Evolutionary conservation across 306 rosid genomes (phyloP), one percentile per base, ranked within the genome.

Genomic region (Biancaea sappan): DNA sequence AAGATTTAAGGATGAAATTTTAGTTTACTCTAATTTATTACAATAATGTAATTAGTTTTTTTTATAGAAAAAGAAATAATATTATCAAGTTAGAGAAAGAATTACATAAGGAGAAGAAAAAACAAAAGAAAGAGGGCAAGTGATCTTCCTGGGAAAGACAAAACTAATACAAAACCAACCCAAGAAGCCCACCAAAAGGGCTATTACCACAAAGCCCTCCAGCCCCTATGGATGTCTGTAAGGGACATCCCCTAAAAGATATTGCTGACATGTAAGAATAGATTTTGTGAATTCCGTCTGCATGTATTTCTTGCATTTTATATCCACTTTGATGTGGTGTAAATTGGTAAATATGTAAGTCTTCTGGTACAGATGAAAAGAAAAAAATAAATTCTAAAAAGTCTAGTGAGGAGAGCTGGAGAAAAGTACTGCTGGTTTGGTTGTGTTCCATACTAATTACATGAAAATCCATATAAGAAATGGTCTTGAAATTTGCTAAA

Each of bases 231-330:
- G n/a, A n/a, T n/a, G n/a, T n/a, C n/a, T n/a, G n/a, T n/a, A n/a
- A n/a, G n/a, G n/a, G n/a, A n/a, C n/a, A n/a, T n/a, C n/a, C n/a
- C n/a, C n/a, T n/a, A n/a, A n/a, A 78, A 37, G 74, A 69, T 69
- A 46, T 44, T 69, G 64, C 77, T 31, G 22, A 72, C 47, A 72
- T 60, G 8, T 43, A 60, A 77, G 15, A 19, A 54, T 25, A 63
- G 32, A 63, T 41, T 43, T 80, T 75, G 4, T 4, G 24, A 53
- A 41, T 2, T 26, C 38, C 68, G 41, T 66, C 15, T 26, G 4
- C 56, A 44, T 21, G 18, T 24, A 26, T 66, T 35, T 34, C 13
- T 72, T 26, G 26, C 41, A n/a, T 58, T 66, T 58, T 59, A 11
- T 25, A 26, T 7, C 8, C 53, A 35, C 37, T 77, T 54, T 46